A percentile compares a stretch with the other conserved stretches of the same genome.
phyloP scores from a whole-genome alignment of 169 alveolate genomes.

The Theileria orientalis region DNA sequence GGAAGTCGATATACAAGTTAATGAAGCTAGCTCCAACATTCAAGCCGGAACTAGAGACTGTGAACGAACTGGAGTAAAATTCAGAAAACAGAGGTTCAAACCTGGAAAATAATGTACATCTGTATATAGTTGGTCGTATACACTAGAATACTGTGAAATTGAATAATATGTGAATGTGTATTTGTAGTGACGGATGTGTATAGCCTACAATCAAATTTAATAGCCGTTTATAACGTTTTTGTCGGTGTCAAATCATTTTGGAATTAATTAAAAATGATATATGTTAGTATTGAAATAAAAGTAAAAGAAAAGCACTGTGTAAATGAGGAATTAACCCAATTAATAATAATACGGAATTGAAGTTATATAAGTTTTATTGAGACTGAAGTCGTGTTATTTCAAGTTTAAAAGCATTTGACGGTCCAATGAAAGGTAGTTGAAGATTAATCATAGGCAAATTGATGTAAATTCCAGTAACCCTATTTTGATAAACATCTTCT shows the following conservation, averaged over 20 bases:
- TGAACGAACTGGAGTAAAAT: slow-evolving; percentile 33
- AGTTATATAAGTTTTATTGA: neutral
- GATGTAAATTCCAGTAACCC: too few species aligned
- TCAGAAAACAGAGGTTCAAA: neutral
- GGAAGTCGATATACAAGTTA: slow-evolving; percentile 37
- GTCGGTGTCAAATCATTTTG: neutral
- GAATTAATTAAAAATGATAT: neutral
- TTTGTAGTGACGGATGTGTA: neutral
- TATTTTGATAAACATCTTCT: too few species aligned
- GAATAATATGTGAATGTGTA: neutral
- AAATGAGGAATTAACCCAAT: slow-evolving; percentile 8
- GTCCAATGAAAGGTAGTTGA: too few species aligned
- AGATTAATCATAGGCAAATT: too few species aligned
- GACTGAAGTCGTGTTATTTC: neutral
- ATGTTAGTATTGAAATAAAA: neutral
- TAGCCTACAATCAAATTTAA: neutral
- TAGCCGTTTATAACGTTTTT: neutral
- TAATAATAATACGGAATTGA: neutral
- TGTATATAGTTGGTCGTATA: too few species aligned
- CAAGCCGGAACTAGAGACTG: slow-evolving; percentile 42
- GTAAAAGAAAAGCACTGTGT: slow-evolving; percentile 5
- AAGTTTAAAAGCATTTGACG: neutral
- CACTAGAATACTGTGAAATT: too few species aligned
- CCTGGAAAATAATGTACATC: too few species aligned
- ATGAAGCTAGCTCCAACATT: slow-evolving; percentile 41